Percentiles rank a stretch among this genome's conserved stretches.
These are phyloP conservation scores for Pestalotiopsis sp. DNA, from an alignment of 2,329 filamentous ascomycete species.

Conservation along the genomic window DNA sequence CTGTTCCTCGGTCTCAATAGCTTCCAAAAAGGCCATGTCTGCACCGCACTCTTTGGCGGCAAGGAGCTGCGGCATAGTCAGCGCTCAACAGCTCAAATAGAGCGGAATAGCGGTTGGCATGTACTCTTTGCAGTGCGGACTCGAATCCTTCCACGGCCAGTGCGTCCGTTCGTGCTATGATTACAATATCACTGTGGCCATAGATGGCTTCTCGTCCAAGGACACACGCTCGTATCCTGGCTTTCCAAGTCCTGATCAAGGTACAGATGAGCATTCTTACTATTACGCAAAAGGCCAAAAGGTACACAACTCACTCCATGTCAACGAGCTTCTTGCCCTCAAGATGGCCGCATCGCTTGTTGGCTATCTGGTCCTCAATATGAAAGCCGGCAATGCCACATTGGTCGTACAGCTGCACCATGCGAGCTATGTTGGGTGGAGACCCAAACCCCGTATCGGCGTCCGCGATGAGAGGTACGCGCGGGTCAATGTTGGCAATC, in stretches of 20 bases:
- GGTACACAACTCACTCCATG: constrained; percentile 21
- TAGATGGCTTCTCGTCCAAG: constrained; percentile 36
- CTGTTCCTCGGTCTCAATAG: constrained; percentile 15
- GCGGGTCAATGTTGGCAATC: constrained; percentile 61
- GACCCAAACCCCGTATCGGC: constrained; percentile 62
- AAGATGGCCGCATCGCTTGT: constrained; percentile 42
- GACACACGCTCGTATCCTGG: constrained; percentile 12
- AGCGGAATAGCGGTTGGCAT: not conserved
- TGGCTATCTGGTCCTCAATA: constrained; percentile 37
- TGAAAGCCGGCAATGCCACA: constrained; percentile 33
- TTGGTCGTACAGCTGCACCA: constrained; percentile 34
- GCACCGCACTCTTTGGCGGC: constrained; percentile 12
- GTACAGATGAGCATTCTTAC: not conserved
- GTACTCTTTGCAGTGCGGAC: constrained; percentile 8
- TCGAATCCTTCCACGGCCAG: constrained; percentile 10
- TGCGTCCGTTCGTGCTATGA: constrained; percentile 59
- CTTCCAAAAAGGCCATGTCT: constrained; percentile 16
- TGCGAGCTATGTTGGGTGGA: constrained; percentile 54
- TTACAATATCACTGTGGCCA: constrained; percentile 52
- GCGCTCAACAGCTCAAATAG: not conserved
- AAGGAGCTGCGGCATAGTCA: not conserved
- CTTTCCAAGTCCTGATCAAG: constrained; percentile 5
- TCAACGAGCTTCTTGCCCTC: constrained; percentile 37
- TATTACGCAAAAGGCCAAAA: not conserved
- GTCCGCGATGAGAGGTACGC: constrained; percentile 62